Evolutionary conservation across 164 flowering plant genomes (phyloP).

Genomic region (Magnolia sinica): DNA sequence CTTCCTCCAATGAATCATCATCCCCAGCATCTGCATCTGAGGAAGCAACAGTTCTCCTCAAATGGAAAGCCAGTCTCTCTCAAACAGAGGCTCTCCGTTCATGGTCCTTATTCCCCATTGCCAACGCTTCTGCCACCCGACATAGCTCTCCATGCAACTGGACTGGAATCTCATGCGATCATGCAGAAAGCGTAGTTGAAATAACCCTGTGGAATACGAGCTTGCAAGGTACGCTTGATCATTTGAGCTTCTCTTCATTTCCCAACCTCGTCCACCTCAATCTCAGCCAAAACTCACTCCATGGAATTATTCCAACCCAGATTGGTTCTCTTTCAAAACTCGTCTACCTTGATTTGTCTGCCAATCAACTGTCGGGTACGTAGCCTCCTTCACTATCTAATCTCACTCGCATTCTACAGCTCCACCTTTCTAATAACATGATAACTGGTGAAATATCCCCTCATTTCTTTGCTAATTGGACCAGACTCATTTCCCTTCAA

Average conservation of each 20-base stretch:
- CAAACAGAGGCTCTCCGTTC: neutral
- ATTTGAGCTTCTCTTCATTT: slow-evolving; percentile 22
- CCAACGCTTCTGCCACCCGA: neutral
- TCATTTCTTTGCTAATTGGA: slow-evolving; percentile 15
- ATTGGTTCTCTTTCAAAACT: slow-evolving; percentile 25
- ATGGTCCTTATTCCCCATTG: neutral
- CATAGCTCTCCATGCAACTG: slow-evolving; percentile 8
- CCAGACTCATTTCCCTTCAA: slow-evolving; percentile 9
- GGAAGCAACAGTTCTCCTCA: neutral
- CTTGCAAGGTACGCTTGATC: slow-evolving; percentile 2
- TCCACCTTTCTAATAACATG: slow-evolving; percentile 15
- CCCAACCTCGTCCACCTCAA: slow-evolving; percentile 17
- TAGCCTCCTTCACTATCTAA: slow-evolving; percentile 26
- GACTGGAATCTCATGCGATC: slow-evolving; percentile 20
- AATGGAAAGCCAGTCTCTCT: neutral
- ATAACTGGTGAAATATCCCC: slow-evolving; percentile 16
- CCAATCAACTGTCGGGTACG: slow-evolving; percentile 16
- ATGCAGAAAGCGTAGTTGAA: neutral
- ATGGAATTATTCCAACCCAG: slow-evolving; percentile 20
- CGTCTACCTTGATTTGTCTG: slow-evolving; percentile 21
- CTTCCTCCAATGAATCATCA: neutral
- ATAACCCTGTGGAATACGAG: neutral
- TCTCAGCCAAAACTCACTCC: slow-evolving; percentile 7
- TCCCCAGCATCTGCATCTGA: neutral
- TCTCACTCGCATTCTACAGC: slow-evolving; percentile 18